These are phyloP conservation scores for Kwoniella sp. DNA, from an alignment of 768 basidiomycete genomes.

Conservation along the genomic window DNA sequence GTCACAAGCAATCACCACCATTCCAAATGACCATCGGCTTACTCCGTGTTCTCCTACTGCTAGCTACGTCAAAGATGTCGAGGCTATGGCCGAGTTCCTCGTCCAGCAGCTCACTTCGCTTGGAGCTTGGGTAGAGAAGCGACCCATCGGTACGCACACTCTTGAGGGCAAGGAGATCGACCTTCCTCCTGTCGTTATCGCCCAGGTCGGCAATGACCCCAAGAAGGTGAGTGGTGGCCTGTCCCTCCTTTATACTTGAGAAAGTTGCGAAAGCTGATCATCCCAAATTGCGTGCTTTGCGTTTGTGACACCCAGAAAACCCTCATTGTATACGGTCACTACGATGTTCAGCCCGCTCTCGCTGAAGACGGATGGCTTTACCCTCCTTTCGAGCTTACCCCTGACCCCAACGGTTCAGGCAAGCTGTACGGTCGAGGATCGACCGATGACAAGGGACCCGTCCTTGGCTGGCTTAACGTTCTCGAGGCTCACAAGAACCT, in stretches of 20 bases:
- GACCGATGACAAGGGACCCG: constrained; percentile 87
- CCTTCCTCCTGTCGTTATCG: constrained; percentile 83
- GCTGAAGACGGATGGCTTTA: constrained; percentile 81
- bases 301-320: constrained; percentile 64
- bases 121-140: constrained; percentile 74
- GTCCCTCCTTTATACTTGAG: constrained; percentile 16
- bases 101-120: constrained; percentile 71
- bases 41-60: constrained; percentile 59
- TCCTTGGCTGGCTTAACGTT: constrained; percentile 86
- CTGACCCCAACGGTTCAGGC: constrained; percentile 61
- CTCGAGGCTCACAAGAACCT: constrained; percentile 76
- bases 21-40: background rate
- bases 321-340: constrained; percentile 89
- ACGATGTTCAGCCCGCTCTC: constrained; percentile 82
- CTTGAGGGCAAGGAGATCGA: constrained; percentile 71
- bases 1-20: background rate
- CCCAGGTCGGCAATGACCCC: constrained; percentile 76
- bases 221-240: constrained; percentile 61
- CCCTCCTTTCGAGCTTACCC: constrained; percentile 76
- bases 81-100: constrained; percentile 84
- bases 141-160: constrained; percentile 74
- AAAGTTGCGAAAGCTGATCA: background rate
- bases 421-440: constrained; percentile 82
- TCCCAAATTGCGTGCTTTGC: background rate
- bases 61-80: constrained; percentile 71